Evolutionary conservation across 345 rosid genomes (phyloP), one percentile per base, ranked within the genome.

Genomic region (Eucalyptus erythrocorys): DNA sequence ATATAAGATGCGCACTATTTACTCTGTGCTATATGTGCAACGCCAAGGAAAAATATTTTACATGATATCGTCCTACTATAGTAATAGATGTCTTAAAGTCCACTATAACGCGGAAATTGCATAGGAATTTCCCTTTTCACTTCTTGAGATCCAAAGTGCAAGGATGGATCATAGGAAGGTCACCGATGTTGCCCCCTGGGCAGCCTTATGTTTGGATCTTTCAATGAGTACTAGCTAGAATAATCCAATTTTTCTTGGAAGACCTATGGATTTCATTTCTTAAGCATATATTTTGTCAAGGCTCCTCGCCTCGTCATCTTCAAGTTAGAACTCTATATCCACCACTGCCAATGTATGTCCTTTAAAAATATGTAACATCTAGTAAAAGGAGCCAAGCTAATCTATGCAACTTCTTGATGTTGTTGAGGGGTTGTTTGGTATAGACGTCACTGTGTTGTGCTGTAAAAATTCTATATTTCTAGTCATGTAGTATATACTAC

Each of bases 341-440:
- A 76, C 5, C 9, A 6, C 2, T 76, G 30, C 47, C 47, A 10
- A 37, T 5, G 24, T 71, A 19, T 34, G 45, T 19, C 43, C 6
- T 30, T 1, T 13, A 9, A n/a, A 61, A 13, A 3, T 30, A 2
- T 30, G 34, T 61, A 13, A 61, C 34, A 30, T 12, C 9, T 13
- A 30, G 34, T 27, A 6, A 61, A 30, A 30, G 8, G 71, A 61
- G 14, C 5, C 34, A 13, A 61, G 34, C 32, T 6, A 61, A 1
- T 30, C 15, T 13, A 61, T 6, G 68, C 10, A 0, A n/a, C 19
- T 64, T 64, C 76, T 7, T n/a, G 1, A n/a, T 64, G 76, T 64
- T 34, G 0, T 64, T 0, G 5, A n/a, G 37, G 19, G 76, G n/a
- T n/a, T n/a, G 37, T 4, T 7, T n/a, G 76, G 40, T 1, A n/a